These are phyloP conservation scores for Verticillium albo-atrum DNA, from an alignment of 2,329 filamentous ascomycete genomes.

Conservation along the genomic window DNA sequence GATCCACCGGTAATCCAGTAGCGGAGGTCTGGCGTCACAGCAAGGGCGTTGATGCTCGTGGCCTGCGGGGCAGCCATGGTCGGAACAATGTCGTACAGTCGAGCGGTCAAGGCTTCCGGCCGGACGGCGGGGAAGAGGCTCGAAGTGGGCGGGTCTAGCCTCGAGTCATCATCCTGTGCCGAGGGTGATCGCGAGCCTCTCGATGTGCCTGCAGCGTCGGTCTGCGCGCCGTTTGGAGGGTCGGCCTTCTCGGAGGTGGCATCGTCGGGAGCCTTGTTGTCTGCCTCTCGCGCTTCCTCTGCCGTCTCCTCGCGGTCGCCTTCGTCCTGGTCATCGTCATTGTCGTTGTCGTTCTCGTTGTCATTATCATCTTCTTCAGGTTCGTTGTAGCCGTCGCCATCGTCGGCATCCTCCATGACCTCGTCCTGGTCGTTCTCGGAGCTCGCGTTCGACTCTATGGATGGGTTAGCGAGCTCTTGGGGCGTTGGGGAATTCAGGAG, in stretches of 20 bases:
- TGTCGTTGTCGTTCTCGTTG: constrained; percentile 16
- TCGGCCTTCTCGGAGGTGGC: constrained; percentile 15
- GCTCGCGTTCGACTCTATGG: constrained; percentile 32
- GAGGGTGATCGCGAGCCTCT: background rate
- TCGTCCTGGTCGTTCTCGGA: constrained; percentile 48
- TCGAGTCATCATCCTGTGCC: background rate
- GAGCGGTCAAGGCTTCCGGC: constrained; percentile 72
- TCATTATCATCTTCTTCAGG: constrained; percentile 28
- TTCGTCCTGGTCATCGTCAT: constrained; percentile 25
- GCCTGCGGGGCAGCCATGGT: constrained; percentile 95
- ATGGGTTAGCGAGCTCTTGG: background rate
- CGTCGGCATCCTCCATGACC: constrained; percentile 48
- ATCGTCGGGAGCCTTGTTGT: background rate
- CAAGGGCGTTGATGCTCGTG: constrained; percentile 90
- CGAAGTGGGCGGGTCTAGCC: constrained; percentile 8
- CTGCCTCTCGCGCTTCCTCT: constrained; percentile 11
- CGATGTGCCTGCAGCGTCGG: constrained; percentile 7
- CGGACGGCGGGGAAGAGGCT: constrained; percentile 45
- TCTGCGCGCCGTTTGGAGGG: constrained; percentile 26
- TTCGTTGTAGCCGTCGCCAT: constrained; percentile 25
- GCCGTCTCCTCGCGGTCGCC: constrained; percentile 21
- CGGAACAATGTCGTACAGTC: constrained; percentile 89
- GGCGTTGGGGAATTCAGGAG: background rate
- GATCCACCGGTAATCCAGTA: constrained; percentile 93
- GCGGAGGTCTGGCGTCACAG: constrained; percentile 87